These are phyloP conservation scores for Zygosaccharomyces pseudobailii DNA, from an alignment of 1,139 yeast species.

Conservation along the genomic window DNA sequence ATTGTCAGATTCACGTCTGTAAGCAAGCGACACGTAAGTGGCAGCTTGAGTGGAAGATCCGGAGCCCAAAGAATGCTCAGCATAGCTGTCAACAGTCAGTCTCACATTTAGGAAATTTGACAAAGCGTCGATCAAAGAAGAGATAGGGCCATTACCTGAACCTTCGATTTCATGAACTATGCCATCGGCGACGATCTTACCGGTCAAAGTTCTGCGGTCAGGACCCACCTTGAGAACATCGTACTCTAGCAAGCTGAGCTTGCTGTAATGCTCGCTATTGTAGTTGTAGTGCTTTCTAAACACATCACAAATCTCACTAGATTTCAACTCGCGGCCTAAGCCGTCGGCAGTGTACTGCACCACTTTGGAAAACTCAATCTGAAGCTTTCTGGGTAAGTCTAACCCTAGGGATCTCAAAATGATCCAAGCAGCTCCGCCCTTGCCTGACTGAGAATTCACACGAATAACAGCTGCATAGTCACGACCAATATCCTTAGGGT, in stretches of 20 bases:
- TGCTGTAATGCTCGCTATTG: constrained; percentile 39
- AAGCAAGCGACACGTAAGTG: constrained; percentile 68
- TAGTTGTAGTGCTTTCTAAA: constrained; percentile 71
- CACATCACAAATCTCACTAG: constrained; percentile 68
- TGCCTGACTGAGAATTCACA: constrained; percentile 96
- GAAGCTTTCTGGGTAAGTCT: constrained; percentile 88
- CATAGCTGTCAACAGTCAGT: constrained; percentile 75
- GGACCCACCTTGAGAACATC: constrained; percentile 38
- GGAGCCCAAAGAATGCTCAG: constrained; percentile 88
- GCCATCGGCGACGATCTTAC: constrained; percentile 47
- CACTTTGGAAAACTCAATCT: constrained; percentile 78
- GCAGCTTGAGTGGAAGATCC: constrained; percentile 89
- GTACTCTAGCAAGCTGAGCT: constrained; percentile 48
- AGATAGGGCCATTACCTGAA: constrained; percentile 91
- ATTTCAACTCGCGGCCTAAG: constrained; percentile 78
- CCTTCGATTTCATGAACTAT: constrained; percentile 51
- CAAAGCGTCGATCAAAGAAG: constrained; percentile 81
- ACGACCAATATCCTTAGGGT: constrained; percentile 94
- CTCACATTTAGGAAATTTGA: constrained; percentile 50
- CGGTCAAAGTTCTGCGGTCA: constrained; percentile 47
- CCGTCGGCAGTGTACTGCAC: constrained; percentile 81
- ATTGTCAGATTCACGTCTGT: constrained; percentile 41
- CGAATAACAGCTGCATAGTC: constrained; percentile 96
- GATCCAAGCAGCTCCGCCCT: constrained; percentile 99
- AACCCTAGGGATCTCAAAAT: constrained; percentile 81